Evolutionary conservation across 2,329 filamentous ascomycete genomes (phyloP), one percentile per base, ranked within the genome.

Genomic region (Colletotrichum tanaceti): DNA sequence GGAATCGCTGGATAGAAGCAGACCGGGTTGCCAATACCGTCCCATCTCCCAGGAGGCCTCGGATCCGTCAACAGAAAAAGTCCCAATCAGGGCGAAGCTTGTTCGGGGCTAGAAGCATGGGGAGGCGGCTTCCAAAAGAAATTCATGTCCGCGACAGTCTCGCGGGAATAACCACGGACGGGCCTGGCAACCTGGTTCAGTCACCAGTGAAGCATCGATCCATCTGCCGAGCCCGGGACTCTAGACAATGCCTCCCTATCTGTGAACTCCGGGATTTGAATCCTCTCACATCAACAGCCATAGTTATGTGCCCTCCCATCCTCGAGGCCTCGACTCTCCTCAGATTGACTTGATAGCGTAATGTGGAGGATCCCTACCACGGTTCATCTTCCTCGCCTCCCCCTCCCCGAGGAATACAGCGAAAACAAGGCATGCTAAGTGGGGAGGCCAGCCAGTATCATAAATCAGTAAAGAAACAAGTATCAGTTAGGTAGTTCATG

Each of bases 381-480:
- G 11, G 16, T 5, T 7, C 28, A 32, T 32, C 14, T 18, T 41
- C 6, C 35, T 50, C 13, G n/a, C 13, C 50, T 43, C 44, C 28
- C 32, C 49, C 35, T 44, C 39, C 28, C 28, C 28, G 28, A 32
- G 7, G 7, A 32, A 32, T 9, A 9, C 28, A 32, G 7, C 7
- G 9, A 32, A 7, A 9, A 32, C 1, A n/a, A 32, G 28, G 28
- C 28, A 32, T 32, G 28, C 28, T 32, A 9, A 28, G 28, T 5
- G 1, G 35, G 2, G 3, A 9, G 4, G 7, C 22, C 54, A 70
- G 72, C 3, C 71, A 74, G 58, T 73, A 77, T 65, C 73, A 75
- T 60, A 76, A 75, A 50, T 70, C 73, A 1, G 55, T 35, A 35
- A 35, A 35, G 32, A 10, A 7, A 35, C 2, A 10, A 35, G 32